Conservation (phyloP, 805 yeast species). For the Candida bentonensis region DNA sequence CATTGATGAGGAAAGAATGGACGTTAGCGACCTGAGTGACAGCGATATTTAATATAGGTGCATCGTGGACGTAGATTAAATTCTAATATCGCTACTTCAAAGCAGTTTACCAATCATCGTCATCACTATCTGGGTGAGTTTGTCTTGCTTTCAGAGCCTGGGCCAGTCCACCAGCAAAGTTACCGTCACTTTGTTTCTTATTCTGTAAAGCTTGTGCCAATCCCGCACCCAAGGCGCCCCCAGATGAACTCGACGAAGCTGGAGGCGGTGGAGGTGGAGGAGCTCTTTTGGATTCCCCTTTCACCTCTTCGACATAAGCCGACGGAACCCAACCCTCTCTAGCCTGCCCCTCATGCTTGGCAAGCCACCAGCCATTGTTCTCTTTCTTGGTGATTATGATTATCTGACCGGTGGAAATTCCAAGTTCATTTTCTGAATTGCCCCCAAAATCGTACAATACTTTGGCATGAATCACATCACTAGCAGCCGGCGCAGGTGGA, state of each 20-base stretch:
- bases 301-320: constrained; percentile 49
- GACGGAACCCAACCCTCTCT: constrained; percentile 97
- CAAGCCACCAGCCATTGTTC: constrained; percentile 91
- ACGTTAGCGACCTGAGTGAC: neutral
- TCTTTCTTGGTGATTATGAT: constrained; percentile 60
- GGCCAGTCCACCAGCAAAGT: constrained; percentile 74
- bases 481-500: constrained; percentile 56
- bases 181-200: constrained; percentile 44
- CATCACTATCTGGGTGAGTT: constrained; percentile 54
- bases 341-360: constrained; percentile 57
- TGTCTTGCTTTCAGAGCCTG: constrained; percentile 69
- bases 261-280: constrained; percentile 17
- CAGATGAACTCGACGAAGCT: constrained; percentile 16
- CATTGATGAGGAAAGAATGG: neutral
- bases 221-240: constrained; percentile 33
- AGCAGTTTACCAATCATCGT: constrained; percentile 29
- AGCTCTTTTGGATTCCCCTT: constrained; percentile 7
- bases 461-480: constrained; percentile 59
- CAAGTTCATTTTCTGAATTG: constrained; percentile 69
- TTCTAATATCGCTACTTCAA: no score
- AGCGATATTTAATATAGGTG: neutral
- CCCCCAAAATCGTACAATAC: constrained; percentile 87
- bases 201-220: constrained; percentile 57
- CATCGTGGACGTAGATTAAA: neutral
- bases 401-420: constrained; percentile 62